Evolutionary conservation across 116 monocot genomes (phyloP).

Genomic region (Posidonia oceanica): DNA sequence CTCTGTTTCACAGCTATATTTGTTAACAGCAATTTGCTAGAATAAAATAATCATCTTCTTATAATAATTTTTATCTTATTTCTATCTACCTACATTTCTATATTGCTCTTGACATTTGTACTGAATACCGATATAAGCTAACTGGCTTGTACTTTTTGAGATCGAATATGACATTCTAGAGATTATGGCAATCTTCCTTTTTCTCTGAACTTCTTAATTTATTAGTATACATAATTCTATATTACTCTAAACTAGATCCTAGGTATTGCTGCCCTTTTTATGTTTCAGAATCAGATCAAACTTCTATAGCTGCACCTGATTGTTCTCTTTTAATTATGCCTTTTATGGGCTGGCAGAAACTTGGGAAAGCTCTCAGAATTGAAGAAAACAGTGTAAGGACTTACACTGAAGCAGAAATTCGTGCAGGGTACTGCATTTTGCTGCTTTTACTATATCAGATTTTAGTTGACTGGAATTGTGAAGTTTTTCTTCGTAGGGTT

Average conservation of each 20-base stretch:
- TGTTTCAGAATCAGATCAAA: background rate
- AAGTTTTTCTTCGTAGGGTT: too few relatives aligned
- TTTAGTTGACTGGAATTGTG: background rate
- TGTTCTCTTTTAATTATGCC: background rate
- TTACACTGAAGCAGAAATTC: conserved; percentile 96
- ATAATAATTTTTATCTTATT: too few relatives aligned
- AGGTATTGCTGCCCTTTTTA: background rate
- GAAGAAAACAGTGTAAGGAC: conserved; percentile 78
- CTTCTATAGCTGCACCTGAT: background rate
- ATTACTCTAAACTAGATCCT: background rate
- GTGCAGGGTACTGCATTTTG: conserved; percentile 55
- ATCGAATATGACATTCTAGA: background rate
- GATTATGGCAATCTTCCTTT: background rate
- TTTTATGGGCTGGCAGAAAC: conserved; percentile 24
- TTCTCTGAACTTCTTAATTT: background rate
- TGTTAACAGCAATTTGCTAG: too few relatives aligned
- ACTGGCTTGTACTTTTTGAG: background rate
- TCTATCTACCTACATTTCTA: background rate
- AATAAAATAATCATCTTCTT: too few relatives aligned
- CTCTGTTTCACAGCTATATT: too few relatives aligned
- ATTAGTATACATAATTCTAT: background rate
- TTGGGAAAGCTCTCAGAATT: conserved; percentile 84
- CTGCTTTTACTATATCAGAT: background rate
- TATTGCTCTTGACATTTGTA: background rate
- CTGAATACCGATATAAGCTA: too few relatives aligned